Conservation (phyloP, 78 protist genomes). For the Tieghemostelium lacteum region DNA sequence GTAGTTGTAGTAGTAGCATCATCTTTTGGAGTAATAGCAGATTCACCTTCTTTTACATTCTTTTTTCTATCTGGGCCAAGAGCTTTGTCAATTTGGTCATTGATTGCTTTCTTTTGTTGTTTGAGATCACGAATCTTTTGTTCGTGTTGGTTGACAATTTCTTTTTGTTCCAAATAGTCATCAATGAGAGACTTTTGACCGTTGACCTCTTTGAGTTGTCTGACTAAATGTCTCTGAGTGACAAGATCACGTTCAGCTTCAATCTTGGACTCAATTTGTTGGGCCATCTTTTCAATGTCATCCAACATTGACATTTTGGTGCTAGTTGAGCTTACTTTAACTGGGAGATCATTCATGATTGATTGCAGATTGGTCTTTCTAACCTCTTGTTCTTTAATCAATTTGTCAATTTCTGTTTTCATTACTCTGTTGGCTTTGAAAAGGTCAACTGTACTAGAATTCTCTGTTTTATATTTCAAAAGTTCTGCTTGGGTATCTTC, state of each 20-base stretch:
- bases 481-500: neutral
- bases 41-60: no score
- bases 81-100: neutral
- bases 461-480: neutral
- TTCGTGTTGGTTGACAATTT: slow-evolving; percentile 1
- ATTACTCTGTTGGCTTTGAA: neutral
- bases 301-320: neutral
- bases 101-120: neutral
- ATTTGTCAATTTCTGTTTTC: neutral
- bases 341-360: neutral
- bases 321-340: neutral
- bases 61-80: no score
- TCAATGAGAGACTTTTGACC: neutral
- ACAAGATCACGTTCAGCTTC: slow-evolving; percentile 10
- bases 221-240: slow-evolving; percentile 15
- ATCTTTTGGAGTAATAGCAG: no score
- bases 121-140: neutral
- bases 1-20: no score
- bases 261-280: slow-evolving; percentile 20
- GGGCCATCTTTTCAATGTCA: neutral
- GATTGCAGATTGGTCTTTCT: neutral
- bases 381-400: neutral
- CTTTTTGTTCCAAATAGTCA: neutral
- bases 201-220: neutral
- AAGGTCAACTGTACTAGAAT: neutral